Evolutionary conservation across 495 filamentous ascomycete species (phyloP).

Genomic region (Peziza echinospora): DNA sequence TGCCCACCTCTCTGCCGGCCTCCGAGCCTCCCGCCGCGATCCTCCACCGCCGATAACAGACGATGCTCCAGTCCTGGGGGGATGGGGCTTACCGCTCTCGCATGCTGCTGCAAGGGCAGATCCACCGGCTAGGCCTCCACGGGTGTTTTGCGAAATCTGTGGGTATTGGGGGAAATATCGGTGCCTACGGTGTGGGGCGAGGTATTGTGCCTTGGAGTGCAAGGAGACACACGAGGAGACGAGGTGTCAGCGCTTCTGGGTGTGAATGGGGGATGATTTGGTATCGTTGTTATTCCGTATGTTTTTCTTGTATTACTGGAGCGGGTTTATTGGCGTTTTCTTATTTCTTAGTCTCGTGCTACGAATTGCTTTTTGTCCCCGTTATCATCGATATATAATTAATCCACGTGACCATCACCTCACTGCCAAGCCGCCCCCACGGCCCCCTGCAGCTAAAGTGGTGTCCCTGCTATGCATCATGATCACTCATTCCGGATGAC

Average conservation of each 20-base stretch:
- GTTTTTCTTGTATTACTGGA: no score
- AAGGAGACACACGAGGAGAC: constrained; percentile 15
- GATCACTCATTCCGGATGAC: no score
- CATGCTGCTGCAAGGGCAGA: constrained; percentile 9
- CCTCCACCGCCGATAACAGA: background rate
- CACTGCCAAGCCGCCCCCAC: no score
- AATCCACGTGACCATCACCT: no score
- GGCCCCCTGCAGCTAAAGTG: no score
- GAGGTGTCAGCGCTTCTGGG: constrained; percentile 18
- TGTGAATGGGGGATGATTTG: no score
- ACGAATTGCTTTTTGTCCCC: no score
- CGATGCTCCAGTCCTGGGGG: background rate
- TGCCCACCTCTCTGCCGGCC: background rate
- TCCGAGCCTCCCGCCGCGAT: background rate
- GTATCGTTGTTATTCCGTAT: no score
- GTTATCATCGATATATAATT: no score
- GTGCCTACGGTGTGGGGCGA: constrained; percentile 17
- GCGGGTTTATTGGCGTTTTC: no score
- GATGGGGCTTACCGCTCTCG: constrained; percentile 6
- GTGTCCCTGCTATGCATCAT: no score
- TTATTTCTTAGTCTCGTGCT: no score
- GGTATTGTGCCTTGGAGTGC: constrained; percentile 19
- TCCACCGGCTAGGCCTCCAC: constrained; percentile 4
- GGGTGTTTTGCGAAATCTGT: constrained; percentile 18
- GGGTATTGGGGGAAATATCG: constrained; percentile 19